Percentiles rank a stretch among this genome's conserved stretches.
These are phyloP conservation scores for Yamadazyma blattariae DNA, from an alignment of 1,139 yeast genomes.

Conservation along the genomic window DNA sequence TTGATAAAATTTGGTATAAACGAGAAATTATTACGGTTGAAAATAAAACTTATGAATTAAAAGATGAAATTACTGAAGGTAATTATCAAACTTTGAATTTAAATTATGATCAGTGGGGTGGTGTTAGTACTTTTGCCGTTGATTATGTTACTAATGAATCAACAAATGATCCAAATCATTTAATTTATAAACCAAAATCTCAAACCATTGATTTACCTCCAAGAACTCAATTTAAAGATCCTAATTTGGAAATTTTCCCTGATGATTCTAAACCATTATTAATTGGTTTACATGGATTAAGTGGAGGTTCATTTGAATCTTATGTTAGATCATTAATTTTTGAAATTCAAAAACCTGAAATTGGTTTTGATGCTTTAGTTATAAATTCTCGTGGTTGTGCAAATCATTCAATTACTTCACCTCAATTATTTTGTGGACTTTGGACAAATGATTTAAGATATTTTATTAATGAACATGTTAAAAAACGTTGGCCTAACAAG, in stretches of 20 bases:
- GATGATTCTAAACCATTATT: constrained; percentile 48
- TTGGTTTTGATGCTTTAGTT: constrained; percentile 51
- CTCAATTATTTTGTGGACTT: constrained; percentile 56
- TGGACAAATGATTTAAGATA: constrained; percentile 63
- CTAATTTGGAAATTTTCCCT: constrained; percentile 18
- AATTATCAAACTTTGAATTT: constrained; percentile 16
- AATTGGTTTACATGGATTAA: constrained; percentile 55
- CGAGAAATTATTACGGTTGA: constrained; percentile 35
- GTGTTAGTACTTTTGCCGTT: constrained; percentile 38
- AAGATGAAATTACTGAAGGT: constrained; percentile 14
- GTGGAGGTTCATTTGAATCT: constrained; percentile 63
- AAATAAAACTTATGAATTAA: constrained; percentile 23
- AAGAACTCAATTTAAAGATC: constrained; percentile 40
- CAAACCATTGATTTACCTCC: constrained; percentile 42
- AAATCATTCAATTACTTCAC: constrained; percentile 54
- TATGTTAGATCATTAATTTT: constrained; percentile 47
- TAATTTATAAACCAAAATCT: constrained; percentile 27
- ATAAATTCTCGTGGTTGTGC: constrained; percentile 63
- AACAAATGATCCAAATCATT: constrained; percentile 22
- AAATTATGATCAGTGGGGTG: constrained; percentile 42
- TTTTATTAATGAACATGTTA: constrained; percentile 46
- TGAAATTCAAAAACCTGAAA: constrained; percentile 29
- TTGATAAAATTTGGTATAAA: constrained; percentile 37
- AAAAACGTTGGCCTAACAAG: constrained; percentile 47
- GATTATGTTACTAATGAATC: constrained; percentile 32